These are phyloP conservation scores for Coniochaeta hoffmannii DNA, from an alignment of 2,329 filamentous ascomycete genomes.

Conservation along the genomic window DNA sequence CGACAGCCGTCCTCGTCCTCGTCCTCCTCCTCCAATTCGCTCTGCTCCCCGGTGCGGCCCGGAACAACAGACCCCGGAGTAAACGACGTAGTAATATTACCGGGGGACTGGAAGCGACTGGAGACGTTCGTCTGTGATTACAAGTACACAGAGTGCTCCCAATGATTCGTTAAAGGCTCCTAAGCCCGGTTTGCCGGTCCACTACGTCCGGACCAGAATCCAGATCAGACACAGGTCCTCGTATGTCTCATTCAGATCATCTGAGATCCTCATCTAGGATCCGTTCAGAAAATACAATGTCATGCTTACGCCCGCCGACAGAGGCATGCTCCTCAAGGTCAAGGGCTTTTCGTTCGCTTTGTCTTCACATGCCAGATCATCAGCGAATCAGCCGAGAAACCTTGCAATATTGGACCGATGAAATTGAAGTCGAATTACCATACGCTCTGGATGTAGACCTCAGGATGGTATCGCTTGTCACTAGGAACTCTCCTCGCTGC, in stretches of 20 bases:
- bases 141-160: not conserved
- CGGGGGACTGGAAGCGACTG: too few species aligned
- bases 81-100: not conserved
- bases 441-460: constrained; percentile 20
- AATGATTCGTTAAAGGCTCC: not conserved
- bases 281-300: too few species aligned
- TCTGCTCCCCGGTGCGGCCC: not conserved
- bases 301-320: too few species aligned
- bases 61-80: not conserved
- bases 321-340: constrained; percentile 32
- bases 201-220: constrained; percentile 7
- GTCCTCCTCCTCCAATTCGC: not conserved
- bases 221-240: constrained; percentile 24
- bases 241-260: constrained; percentile 17
- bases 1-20: not conserved
- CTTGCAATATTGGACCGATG: constrained; percentile 24
- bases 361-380: constrained; percentile 25
- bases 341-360: constrained; percentile 22
- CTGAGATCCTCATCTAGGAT: constrained; percentile 27
- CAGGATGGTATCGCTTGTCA: constrained; percentile 25
- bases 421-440: too few species aligned
- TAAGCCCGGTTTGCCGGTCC: not conserved
- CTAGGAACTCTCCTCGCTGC: constrained; percentile 24
- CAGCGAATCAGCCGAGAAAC: constrained; percentile 26
- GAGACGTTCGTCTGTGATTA: too few species aligned